Base-by-base conservation (phyloP, 2,329 filamentous ascomycete genomes). In the Beauveria asiatica region DNA sequence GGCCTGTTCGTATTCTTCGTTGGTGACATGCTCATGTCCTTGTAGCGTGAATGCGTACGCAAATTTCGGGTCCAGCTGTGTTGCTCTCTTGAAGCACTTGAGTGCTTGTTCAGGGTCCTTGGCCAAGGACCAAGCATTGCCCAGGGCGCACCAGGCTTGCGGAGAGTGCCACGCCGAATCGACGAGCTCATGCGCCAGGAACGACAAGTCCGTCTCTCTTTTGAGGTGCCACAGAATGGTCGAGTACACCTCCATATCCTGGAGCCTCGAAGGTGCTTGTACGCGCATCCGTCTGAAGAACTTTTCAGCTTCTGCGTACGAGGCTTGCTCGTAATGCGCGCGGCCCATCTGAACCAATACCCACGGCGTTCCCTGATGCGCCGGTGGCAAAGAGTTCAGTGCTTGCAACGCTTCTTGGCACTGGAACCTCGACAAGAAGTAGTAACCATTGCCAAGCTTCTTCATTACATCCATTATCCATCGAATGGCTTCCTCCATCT, bases 221-320 rank as follows among this genome's bases (percentile, higher is more conserved):
- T 96, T 96, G 63, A 97, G 77, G 72, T 97, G 92, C 94, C 95
- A 99, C n/a, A 99, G 81, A n/a, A 96, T 88, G 0, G 94, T 99
- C 16, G 93, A 97, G 74, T 96, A 99, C 41, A 97, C 87, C 70
- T 99, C 94, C 92, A 97, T 97, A 69, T 97, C 92, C 70, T 96
- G 89, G 49, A 95, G 80, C 4, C 90, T 85, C 1, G 90, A 89
- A 1, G 93, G 93, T 13, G 90, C 87, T 65, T 94, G 80, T 37
- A 87, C 83, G 55, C 91, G 86, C 65, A 99, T 83, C 60, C 86
- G 85, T 61, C 85, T 81, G 72, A 96, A 99, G 68, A 87, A 89
- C 64, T 89, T 90, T 70, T 96, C 93, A 3, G 94, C 91, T 64
- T 96, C 90, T 2, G 80, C 78, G 70, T 97, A 97, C 65, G 88